Evolutionary conservation across 345 rosid genomes (phyloP).

Genomic region (Heritiera fomes): DNA sequence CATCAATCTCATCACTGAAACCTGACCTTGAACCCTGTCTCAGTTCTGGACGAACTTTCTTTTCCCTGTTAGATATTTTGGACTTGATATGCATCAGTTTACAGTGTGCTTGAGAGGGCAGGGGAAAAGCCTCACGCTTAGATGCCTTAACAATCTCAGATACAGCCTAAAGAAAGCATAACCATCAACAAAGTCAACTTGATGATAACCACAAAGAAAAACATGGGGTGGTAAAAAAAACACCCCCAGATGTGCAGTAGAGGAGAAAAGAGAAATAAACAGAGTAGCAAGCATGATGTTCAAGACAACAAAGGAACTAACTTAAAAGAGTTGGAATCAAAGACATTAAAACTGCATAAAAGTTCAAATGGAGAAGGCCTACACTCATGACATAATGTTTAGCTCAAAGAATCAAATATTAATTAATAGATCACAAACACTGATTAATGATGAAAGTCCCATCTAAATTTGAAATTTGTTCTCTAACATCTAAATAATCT

Average conservation of each 20-base stretch:
- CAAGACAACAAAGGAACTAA: background rate
- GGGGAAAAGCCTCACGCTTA: slow-evolving; percentile 62
- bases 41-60: slow-evolving; percentile 24
- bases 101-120: slow-evolving; percentile 59
- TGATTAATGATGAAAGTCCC: background rate
- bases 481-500: background rate
- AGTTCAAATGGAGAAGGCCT: background rate
- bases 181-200: slow-evolving; percentile 1
- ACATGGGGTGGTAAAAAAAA: background rate
- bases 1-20: slow-evolving; percentile 23
- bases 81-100: slow-evolving; percentile 43
- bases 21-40: slow-evolving; percentile 33
- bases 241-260: background rate
- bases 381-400: background rate
- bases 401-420: background rate
- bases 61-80: slow-evolving; percentile 40
- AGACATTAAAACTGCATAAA: background rate
- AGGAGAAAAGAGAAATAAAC: background rate
- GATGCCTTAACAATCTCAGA: slow-evolving; percentile 74
- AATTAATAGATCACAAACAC: background rate
- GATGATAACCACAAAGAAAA: slow-evolving; percentile 3
- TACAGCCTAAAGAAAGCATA: slow-evolving; percentile 59
- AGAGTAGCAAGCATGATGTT: background rate
- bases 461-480: slow-evolving; percentile 2
- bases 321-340: slow-evolving; percentile 2